Conservation (phyloP, 2,329 filamentous ascomycete genomes). For the Cordyceps fumosorosea region DNA sequence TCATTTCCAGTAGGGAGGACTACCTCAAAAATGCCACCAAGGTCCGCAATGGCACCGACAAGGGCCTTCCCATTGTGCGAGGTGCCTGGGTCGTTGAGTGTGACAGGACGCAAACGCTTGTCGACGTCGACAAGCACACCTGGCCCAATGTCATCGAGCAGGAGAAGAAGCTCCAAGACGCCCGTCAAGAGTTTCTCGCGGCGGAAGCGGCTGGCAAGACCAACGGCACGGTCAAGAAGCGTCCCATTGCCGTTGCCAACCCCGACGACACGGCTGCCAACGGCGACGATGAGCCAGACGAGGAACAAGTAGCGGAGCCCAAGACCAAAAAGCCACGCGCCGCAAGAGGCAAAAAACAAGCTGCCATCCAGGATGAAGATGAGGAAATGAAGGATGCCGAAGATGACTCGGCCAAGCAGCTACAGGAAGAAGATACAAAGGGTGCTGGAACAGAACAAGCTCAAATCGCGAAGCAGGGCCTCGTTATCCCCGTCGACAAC, state of each 20-base stretch:
- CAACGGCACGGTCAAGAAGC: conserved; percentile 21
- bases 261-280: conserved; percentile 24
- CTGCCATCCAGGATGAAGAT: conserved; percentile 16
- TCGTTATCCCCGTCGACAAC: conserved; percentile 46
- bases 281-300: conserved; percentile 32
- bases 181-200: conserved; percentile 21
- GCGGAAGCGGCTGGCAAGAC: conserved; percentile 14
- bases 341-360: conserved; percentile 18
- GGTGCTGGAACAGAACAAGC: conserved; percentile 30
- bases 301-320: conserved; percentile 33
- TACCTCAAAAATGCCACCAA: conserved; percentile 44
- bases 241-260: conserved; percentile 19
- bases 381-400: conserved; percentile 21
- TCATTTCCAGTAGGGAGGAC: conserved; percentile 50
- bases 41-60: conserved; percentile 39
- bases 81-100: conserved; percentile 59
- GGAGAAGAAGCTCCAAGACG: conserved; percentile 17
- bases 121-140: conserved; percentile 20
- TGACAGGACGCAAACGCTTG: conserved; percentile 24
- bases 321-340: conserved; percentile 32
- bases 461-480: conserved; percentile 39
- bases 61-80: conserved; percentile 48
- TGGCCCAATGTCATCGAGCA: conserved; percentile 21
- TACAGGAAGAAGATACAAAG: conserved; percentile 22
- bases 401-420: conserved; percentile 28